Evolutionary conservation across 2,329 filamentous ascomycete genomes (phyloP), one percentile per base, ranked within the genome.

Genomic region (Pochonia chlamydosporia): DNA sequence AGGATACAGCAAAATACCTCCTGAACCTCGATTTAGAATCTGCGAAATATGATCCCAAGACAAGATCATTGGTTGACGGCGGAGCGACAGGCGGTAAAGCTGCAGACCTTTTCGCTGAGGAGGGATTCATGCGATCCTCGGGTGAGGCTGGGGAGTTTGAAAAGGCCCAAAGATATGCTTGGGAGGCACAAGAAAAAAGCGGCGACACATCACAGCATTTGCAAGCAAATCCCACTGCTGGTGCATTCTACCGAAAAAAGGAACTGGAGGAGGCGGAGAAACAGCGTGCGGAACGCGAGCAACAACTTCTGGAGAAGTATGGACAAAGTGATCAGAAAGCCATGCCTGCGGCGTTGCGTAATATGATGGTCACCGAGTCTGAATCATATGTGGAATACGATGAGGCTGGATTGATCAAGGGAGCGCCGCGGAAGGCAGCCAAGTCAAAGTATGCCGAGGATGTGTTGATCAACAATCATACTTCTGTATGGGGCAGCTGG

Each of bases 1-100:
- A 99, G 70, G 93, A 99, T 64, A 99, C 93, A 1, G 93, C 93
- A 20, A 97, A 96, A 61, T 99, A 99, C 63, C 75, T 99, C 3
- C 73, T 96, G 8, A 97, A 97, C 62, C 79, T 99, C 24, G 93
- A 99, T 62, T 76, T 96, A 3, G 93, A 99, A 60, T 96, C 91
- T 1, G 93, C 95, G 2, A 95, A 95, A 65, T 99, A 99, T 68
- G 92, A 99, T 61, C 93, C 93, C 0, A 99, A 99, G 64, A 96
- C 91, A 11, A 80, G 93, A 58, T 85, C 87, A 8, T 89, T 99
- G 76, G 86, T 95, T 20, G 89, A 95, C 61, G 83, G 81, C 52
- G 89, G 90, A 41, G 89, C 87, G 6, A 87, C 84, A 26, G 80
- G 80, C 20, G 89, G 95, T 69, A 85, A 84, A 56, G 87, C 88